Percentiles rank a stretch among this genome's conserved stretches.
Evolutionary conservation across 2,329 filamentous ascomycete genomes (phyloP).

Genomic region (Stagonosporopsis chrysanthemi): DNA sequence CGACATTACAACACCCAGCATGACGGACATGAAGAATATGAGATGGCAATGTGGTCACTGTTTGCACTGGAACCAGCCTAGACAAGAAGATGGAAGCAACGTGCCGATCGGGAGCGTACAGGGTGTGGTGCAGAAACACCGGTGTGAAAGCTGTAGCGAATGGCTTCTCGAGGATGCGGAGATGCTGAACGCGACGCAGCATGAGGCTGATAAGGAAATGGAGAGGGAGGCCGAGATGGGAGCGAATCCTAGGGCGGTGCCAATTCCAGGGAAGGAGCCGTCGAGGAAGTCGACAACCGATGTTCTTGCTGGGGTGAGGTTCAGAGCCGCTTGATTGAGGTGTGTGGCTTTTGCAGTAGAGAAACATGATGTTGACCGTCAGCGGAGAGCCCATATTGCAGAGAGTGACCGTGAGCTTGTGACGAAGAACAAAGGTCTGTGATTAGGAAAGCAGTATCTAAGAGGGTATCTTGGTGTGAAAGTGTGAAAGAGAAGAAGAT

Average conservation of each 20-base stretch:
- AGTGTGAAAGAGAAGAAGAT: slow-evolving; percentile 6
- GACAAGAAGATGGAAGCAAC: background rate
- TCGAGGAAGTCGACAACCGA: background rate
- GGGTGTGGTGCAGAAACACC: background rate
- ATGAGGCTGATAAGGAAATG: background rate
- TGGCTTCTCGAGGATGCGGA: background rate
- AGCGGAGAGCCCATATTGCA: background rate
- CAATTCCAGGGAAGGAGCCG: background rate
- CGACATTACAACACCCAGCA: background rate
- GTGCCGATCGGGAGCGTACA: background rate
- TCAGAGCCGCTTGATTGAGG: background rate
- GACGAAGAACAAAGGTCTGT: background rate
- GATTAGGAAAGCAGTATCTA: slow-evolving; percentile 20
- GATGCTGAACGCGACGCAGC: background rate
- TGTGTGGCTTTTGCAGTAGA: background rate
- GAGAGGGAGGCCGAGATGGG: background rate
- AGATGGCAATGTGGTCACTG: background rate
- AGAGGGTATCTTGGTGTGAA: slow-evolving; percentile 27
- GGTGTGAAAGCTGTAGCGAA: background rate
- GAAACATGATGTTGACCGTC: too few relatives aligned
- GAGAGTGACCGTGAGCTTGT: background rate
- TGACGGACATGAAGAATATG: background rate
- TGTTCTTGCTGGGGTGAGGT: background rate
- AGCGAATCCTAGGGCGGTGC: background rate
- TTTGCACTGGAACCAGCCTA: background rate